Percentiles rank a stretch among this genome's conserved stretches.
Evolutionary conservation across 495 filamentous ascomycete genomes (phyloP).

Genomic region (Penicillium mononematosum): DNA sequence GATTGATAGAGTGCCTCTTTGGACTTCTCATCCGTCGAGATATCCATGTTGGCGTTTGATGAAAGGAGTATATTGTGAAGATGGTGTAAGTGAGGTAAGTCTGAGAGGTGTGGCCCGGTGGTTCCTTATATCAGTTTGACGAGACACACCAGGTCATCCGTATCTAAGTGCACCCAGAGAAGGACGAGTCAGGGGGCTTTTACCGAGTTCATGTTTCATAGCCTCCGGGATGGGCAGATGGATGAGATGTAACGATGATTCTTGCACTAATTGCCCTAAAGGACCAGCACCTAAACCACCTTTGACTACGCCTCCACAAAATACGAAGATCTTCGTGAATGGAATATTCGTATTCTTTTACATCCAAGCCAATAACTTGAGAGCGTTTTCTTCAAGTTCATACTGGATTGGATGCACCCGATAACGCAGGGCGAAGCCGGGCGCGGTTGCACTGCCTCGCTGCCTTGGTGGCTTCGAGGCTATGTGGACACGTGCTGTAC

Average conservation of each 20-base stretch:
- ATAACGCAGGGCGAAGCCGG: constrained; percentile 2
- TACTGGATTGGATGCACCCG: background rate
- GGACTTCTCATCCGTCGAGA: constrained; percentile 19
- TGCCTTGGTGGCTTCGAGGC: background rate
- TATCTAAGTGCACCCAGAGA: background rate
- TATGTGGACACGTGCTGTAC: background rate
- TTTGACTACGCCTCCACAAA: background rate
- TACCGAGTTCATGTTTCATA: background rate
- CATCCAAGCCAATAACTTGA: background rate
- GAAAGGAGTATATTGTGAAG: background rate
- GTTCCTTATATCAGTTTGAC: background rate
- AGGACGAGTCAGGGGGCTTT: background rate
- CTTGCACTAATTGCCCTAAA: background rate
- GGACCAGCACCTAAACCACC: background rate
- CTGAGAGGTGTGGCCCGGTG: background rate
- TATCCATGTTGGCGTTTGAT: constrained; percentile 18
- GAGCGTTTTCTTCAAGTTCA: background rate
- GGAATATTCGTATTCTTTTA: background rate
- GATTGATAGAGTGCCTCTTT: constrained; percentile 9
- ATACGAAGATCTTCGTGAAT: background rate
- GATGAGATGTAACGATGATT: background rate
- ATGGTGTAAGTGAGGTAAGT: background rate
- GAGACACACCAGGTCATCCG: background rate
- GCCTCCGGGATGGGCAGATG: background rate
- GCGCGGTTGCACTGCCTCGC: constrained; percentile 12